Conservation (phyloP, 73 alveolate genomes). For the Stentor roeselii region DNA sequence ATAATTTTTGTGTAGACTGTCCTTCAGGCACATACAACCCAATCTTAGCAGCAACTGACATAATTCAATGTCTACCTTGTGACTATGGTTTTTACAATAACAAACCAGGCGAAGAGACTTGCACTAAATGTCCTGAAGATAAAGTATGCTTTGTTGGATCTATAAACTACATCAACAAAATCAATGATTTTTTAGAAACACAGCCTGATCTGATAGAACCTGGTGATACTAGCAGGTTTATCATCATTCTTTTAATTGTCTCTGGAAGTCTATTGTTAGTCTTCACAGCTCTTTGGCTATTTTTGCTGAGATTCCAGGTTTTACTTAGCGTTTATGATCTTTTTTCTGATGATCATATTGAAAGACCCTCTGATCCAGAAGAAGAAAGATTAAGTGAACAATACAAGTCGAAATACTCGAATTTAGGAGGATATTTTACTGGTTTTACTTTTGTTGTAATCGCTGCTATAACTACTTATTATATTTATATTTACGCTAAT, state of each 20-base stretch:
- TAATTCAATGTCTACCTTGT: neutral
- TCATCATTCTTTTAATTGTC: neutral
- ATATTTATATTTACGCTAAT: neutral
- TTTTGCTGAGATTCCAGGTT: neutral
- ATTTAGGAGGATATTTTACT: neutral
- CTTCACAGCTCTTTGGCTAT: neutral
- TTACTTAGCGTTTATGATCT: neutral
- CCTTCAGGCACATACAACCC: neutral
- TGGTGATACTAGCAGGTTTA: neutral
- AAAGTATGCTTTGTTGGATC: neutral
- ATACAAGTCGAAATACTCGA: neutral
- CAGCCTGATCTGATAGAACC: neutral
- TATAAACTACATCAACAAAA: neutral
- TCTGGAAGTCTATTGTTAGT: too few species aligned
- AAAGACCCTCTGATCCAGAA: neutral
- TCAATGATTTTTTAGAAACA: too few species aligned
- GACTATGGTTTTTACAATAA: neutral
- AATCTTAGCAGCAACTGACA: neutral
- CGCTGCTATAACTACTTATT: neutral
- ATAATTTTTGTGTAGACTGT: neutral
- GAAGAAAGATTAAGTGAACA: neutral
- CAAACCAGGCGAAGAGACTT: neutral
- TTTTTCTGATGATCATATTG: neutral
- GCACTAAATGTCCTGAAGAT: neutral
- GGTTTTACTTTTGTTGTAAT: neutral